Conservation (phyloP, 2,329 filamentous ascomycete genomes). For the Hirsutella minnesotensis region DNA sequence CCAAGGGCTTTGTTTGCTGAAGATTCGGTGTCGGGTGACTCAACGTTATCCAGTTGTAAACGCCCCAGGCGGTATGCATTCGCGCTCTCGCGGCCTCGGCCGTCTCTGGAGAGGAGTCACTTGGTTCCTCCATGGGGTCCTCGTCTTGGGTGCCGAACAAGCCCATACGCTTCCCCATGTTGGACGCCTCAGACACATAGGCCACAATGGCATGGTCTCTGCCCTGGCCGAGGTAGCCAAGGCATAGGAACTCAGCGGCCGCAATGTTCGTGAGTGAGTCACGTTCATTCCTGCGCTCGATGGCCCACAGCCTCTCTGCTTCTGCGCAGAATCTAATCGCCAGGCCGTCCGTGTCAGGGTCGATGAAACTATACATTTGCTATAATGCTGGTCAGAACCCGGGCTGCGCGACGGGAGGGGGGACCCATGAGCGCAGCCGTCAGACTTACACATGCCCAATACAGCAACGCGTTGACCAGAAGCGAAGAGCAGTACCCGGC, state of each 20-base stretch:
- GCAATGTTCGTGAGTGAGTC: conserved; percentile 16
- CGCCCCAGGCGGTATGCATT: conserved; percentile 11
- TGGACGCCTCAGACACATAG: conserved; percentile 13
- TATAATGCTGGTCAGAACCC: conserved; percentile 4
- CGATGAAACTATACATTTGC: conserved; percentile 22
- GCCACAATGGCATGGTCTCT: conserved; percentile 15
- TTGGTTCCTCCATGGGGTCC: background rate
- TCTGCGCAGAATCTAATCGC: conserved; percentile 12
- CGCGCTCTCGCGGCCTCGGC: conserved; percentile 1
- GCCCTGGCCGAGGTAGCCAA: conserved; percentile 18
- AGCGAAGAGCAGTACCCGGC: conserved; percentile 19
- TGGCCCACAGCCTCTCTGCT: conserved; percentile 16
- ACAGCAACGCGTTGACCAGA: conserved; percentile 22
- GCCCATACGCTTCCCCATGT: conserved; percentile 14
- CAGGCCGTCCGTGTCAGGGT: conserved; percentile 10
- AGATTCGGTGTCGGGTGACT: background rate
- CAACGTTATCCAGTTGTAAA: conserved; percentile 23
- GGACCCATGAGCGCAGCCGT: no score
- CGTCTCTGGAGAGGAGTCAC: conserved; percentile 4
- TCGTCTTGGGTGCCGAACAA: conserved; percentile 9
- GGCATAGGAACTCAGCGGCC: conserved; percentile 16
- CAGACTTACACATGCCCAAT: conserved; percentile 20
- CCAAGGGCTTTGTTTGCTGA: background rate
- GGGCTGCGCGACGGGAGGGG: no score
- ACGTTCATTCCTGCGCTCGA: conserved; percentile 4